These are phyloP conservation scores for Choiromyces venosus DNA, from an alignment of 495 filamentous ascomycete species.

Conservation along the genomic window DNA sequence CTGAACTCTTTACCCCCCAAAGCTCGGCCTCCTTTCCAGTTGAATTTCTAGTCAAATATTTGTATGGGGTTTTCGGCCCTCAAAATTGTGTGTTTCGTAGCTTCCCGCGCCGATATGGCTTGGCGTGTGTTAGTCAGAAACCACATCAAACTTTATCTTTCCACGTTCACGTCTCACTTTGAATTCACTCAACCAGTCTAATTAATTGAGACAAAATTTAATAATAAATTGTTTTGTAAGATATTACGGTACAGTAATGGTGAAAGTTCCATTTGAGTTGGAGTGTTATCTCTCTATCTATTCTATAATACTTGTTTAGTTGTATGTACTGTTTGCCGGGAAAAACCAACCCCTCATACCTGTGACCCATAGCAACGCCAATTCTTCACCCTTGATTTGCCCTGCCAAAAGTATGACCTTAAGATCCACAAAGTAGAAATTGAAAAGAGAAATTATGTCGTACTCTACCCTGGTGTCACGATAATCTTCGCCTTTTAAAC, in stretches of 20 bases:
- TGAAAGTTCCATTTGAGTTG: background rate
- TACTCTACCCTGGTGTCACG: background rate
- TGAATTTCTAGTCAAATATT: constrained; percentile 37
- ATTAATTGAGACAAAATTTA: background rate
- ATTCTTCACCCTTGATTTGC: background rate
- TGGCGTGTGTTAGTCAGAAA: constrained; percentile 31
- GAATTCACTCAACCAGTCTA: background rate
- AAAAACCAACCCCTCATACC: background rate
- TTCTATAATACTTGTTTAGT: background rate
- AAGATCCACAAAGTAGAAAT: background rate
- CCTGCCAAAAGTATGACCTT: background rate
- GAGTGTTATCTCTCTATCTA: background rate
- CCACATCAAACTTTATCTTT: constrained; percentile 16
- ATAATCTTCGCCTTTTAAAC: background rate
- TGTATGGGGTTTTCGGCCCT: constrained; percentile 40
- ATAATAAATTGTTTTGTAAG: background rate
- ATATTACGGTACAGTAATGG: background rate
- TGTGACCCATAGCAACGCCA: background rate
- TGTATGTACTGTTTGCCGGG: background rate
- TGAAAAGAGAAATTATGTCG: background rate
- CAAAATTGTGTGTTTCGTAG: constrained; percentile 29
- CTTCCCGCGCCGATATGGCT: constrained; percentile 3
- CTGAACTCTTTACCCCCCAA: constrained; percentile 35
- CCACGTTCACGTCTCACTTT: background rate
- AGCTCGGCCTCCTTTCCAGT: constrained; percentile 33